phyloP scores from a whole-genome alignment of 768 basidiomycete genomes.

The Crucibulum laeve region DNA sequence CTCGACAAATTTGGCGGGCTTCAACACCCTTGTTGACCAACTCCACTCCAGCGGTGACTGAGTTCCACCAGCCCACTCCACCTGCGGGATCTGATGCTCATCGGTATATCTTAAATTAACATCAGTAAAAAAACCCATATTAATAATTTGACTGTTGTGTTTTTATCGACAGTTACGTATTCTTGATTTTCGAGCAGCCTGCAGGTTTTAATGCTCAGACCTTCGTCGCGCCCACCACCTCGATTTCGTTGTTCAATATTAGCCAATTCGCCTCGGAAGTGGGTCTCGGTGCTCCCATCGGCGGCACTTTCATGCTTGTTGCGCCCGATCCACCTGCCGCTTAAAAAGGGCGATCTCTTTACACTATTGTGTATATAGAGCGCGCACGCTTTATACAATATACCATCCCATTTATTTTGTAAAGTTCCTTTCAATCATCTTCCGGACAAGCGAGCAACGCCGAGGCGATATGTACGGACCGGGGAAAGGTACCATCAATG shows the following conservation, averaged over 20 bases:
- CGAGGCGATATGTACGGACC: no score
- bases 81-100: constrained; percentile 39
- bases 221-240: constrained; percentile 26
- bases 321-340: constrained; percentile 20
- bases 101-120: constrained; percentile 22
- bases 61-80: constrained; percentile 37
- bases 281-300: constrained; percentile 36
- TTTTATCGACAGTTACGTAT: constrained; percentile 29
- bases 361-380: no score
- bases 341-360: background rate
- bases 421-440: no score
- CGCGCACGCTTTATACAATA: background rate
- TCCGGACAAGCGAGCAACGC: no score
- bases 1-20: background rate
- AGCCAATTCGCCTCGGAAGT: constrained; percentile 33
- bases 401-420: background rate
- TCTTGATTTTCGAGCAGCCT: constrained; percentile 40
- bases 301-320: constrained; percentile 42
- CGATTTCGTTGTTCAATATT: constrained; percentile 32
- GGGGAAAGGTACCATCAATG: no score
- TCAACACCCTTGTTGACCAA: constrained; percentile 24
- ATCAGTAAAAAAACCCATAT: background rate
- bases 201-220: constrained; percentile 30
- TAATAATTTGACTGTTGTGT: constrained; percentile 1
- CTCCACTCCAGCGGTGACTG: constrained; percentile 34